phyloP scores from a whole-genome alignment of 2,329 filamentous ascomycete genomes.

The Arthrobotrys musiformis region DNA sequence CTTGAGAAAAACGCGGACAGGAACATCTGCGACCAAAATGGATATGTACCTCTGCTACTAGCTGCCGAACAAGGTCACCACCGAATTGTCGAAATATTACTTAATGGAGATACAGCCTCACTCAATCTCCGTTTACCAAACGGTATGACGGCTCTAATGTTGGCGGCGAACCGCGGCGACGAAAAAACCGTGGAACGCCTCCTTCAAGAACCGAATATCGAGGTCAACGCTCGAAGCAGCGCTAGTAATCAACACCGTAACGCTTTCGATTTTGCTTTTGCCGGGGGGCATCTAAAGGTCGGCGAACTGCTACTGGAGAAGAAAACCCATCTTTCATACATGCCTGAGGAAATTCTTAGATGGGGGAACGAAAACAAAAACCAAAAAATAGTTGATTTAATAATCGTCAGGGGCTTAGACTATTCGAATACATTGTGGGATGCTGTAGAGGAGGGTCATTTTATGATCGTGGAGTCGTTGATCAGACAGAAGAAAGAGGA shows the following conservation, averaged over 20 bases:
- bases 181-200: neutral
- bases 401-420: neutral
- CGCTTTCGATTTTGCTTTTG: neutral
- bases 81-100: neutral
- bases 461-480: neutral
- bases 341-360: neutral
- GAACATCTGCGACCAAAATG: constrained; percentile 3
- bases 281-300: neutral
- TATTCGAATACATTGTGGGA: neutral
- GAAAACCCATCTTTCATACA: neutral
- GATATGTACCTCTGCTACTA: neutral
- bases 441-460: neutral
- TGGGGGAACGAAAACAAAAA: neutral
- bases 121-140: neutral
- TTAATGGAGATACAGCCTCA: neutral
- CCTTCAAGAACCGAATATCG: neutral
- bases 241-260: neutral
- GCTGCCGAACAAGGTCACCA: constrained; percentile 17
- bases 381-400: neutral
- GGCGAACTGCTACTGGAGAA: neutral
- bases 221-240: neutral
- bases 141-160: constrained; percentile 33
- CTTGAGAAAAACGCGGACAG: constrained; percentile 1
- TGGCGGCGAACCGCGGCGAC: neutral
- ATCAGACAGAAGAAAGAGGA: neutral